Evolutionary conservation across 225 moss, liverwort and hornwort species (phyloP).

Genomic region (Lunularia cruciata): DNA sequence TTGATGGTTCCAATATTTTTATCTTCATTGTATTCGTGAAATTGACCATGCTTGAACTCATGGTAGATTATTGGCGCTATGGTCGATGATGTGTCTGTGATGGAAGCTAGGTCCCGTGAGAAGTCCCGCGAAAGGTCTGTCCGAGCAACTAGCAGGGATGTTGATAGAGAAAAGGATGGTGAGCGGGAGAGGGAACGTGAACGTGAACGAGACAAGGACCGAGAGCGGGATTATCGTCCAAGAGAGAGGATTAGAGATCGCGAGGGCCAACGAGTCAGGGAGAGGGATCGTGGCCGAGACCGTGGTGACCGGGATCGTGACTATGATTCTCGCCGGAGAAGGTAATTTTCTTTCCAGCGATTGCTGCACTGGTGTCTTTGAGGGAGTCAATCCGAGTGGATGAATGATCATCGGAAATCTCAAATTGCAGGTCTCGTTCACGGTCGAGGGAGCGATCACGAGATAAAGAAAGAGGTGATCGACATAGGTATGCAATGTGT

Average conservation of each 20-base stretch:
- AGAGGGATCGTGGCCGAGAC: conserved; percentile 44
- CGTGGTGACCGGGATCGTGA: conserved; percentile 72
- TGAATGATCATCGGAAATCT: not conserved
- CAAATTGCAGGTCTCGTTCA: conserved; percentile 30
- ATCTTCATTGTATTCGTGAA: conserved; percentile 30
- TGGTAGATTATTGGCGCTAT: not conserved
- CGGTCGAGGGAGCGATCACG: conserved; percentile 75
- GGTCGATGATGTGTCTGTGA: conserved; percentile 8
- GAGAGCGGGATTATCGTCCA: conserved; percentile 61
- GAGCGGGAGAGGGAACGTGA: conserved; percentile 65
- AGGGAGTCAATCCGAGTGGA: not conserved
- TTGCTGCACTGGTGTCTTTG: not conserved
- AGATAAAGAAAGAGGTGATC: conserved; percentile 74
- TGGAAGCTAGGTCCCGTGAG: conserved; percentile 61
- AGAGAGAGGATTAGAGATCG: conserved; percentile 60
- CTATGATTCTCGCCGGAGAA: conserved; percentile 65
- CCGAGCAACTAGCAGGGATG: conserved; percentile 61
- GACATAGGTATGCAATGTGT: conserved; percentile 50
- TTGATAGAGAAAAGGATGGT: conserved; percentile 69
- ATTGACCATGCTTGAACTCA: conserved; percentile 16
- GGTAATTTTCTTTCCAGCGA: conserved; percentile 32
- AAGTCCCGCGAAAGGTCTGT: conserved; percentile 51
- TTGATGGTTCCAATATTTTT: conserved; percentile 43
- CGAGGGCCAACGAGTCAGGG: conserved; percentile 31
- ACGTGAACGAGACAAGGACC: conserved; percentile 62